Conservation (phyloP, 306 rosid genomes). For the Medicago lupulina region DNA sequence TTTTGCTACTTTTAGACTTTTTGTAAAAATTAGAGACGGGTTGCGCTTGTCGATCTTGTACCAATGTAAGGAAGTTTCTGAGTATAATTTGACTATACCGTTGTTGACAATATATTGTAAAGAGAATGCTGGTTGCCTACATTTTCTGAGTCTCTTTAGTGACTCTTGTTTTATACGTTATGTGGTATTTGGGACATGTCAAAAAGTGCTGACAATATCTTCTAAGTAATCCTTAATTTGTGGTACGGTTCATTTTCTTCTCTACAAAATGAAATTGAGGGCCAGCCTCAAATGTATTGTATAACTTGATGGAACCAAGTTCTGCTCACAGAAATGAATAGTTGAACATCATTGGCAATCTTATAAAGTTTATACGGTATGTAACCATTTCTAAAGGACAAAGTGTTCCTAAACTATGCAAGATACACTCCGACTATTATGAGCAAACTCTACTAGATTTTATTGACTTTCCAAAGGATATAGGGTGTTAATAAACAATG, state of each 20-base stretch:
- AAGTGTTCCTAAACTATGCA: too few species aligned
- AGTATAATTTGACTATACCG: slow-evolving; percentile 1
- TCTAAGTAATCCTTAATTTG: background rate
- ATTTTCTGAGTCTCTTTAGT: background rate
- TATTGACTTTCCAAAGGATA: too few species aligned
- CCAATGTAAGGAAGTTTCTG: slow-evolving; percentile 33
- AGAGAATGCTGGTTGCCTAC: slow-evolving; percentile 17
- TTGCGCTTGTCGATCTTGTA: background rate
- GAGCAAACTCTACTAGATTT: too few species aligned
- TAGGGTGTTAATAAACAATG: too few species aligned
- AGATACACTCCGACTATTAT: too few species aligned
- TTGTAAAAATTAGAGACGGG: slow-evolving; percentile 27
- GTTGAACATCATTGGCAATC: too few species aligned
- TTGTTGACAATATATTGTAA: slow-evolving; percentile 15
- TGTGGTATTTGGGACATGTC: background rate
- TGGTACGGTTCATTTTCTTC: background rate
- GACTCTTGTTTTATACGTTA: background rate
- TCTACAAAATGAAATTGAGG: background rate
- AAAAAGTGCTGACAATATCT: background rate
- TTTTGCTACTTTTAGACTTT: slow-evolving; percentile 7
- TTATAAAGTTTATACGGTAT: too few species aligned
- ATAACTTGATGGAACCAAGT: too few species aligned
- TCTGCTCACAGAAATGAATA: too few species aligned
- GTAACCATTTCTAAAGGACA: too few species aligned
- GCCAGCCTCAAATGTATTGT: too few species aligned